Base-by-base conservation (phyloP, 495 filamentous ascomycete species). In the Penicillium angulare region DNA sequence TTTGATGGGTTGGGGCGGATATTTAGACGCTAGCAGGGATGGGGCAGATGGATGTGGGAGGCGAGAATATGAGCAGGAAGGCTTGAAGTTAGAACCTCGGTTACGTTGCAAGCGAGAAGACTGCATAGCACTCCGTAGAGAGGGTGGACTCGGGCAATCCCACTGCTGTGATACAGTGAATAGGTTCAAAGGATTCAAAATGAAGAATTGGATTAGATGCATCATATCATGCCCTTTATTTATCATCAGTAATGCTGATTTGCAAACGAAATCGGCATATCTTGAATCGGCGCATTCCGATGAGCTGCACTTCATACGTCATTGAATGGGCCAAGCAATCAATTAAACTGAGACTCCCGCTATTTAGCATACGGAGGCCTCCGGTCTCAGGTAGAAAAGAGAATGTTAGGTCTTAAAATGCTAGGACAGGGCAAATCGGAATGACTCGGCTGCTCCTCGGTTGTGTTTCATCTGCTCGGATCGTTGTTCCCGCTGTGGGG, bases 401-500 rank as follows among this genome's bases (percentile, higher is more conserved):
- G 36, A 40, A 49, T 23, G 43, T 44, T 48, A 55, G 55, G 32
- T 47, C 34, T 12, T 22, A 29, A 20, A 47, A 50, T 4, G 9
- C 13, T 17, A 9, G 10, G 20, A 9, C 27, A 49, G 47, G 59
- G 44, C 61, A 65, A 65, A 65, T 65, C 61, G 61, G 61, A 65
- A 62, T 40, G 45, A 7, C 55, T 65, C 61, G 61, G 61, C 47
- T 62, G 47, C 10, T 42, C 54, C 42, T 36, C 56, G 52, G 43
- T 13, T 27, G 13, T 56, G 55, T 62, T 62, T 62, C 53, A 59
- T 59, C 49, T 49, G 12, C 16, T 54, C 53, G 49, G 56, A 56
- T 63, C 58, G 52, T 55, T 59, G 58, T 59, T n/a, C 52, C 61
- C 61, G 59, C 53, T 62, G 61, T 65, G 61, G 61, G 61, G 49